Percentiles rank a stretch among this genome's conserved stretches.
phyloP scores from a whole-genome alignment of 176 grass and related monocot genomes.

The Calamus simplicifolius region DNA sequence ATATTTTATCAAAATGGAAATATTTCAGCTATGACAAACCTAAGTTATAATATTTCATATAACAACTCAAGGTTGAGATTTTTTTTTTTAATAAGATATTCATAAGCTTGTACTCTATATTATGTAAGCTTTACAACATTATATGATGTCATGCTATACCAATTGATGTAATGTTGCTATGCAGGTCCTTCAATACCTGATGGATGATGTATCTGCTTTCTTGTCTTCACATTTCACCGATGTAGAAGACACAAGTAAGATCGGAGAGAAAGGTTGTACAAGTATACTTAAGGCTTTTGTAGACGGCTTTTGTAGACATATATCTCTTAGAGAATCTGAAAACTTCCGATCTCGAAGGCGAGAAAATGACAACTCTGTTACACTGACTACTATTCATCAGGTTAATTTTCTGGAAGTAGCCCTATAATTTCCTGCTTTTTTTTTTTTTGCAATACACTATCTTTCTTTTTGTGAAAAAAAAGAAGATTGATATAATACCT shows the following conservation, averaged over 20 bases:
- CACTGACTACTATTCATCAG: slow-evolving; percentile 95
- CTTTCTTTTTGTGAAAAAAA: not conserved
- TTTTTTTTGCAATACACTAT: not conserved
- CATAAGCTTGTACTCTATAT: no score
- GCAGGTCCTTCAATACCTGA: slow-evolving; percentile 89
- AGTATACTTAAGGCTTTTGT: slow-evolving; percentile 62
- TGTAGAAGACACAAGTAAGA: slow-evolving; percentile 38
- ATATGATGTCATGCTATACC: not conserved
- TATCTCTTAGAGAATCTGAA: slow-evolving; percentile 78
- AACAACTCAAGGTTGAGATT: no score
- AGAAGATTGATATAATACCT: slow-evolving; percentile 4
- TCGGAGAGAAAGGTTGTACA: slow-evolving; percentile 55
- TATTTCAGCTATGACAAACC: no score
- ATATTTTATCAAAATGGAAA: no score
- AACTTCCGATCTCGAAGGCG: slow-evolving; percentile 65
- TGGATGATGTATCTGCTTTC: slow-evolving; percentile 96
- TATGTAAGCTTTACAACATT: no score
- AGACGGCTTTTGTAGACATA: no score
- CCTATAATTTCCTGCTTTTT: not conserved
- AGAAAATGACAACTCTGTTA: slow-evolving; percentile 87
- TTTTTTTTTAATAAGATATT: no score
- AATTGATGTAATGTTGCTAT: slow-evolving; percentile 8
- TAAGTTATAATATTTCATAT: no score
- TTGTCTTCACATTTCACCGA: slow-evolving; percentile 74
- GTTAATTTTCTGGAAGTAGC: slow-evolving; percentile 25